Evolutionary conservation across 257 asterid genomes (phyloP).

Genomic region (Ocimum tenuiflorum): DNA sequence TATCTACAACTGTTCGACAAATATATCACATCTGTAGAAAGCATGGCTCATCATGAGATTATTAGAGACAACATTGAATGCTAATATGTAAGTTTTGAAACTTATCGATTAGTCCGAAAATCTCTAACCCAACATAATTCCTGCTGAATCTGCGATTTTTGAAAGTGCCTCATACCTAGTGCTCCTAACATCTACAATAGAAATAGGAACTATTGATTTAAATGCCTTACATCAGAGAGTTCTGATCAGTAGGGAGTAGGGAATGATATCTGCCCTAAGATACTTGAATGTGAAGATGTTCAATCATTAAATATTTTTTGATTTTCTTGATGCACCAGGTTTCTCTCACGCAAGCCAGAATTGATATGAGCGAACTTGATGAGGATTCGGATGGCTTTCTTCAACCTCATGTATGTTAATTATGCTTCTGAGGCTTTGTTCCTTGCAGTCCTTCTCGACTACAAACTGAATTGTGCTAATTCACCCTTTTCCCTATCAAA

Average conservation of each 20-base stretch:
- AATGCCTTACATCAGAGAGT: not conserved
- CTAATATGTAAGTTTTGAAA: not conserved
- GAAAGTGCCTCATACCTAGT: not conserved
- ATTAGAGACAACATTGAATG: not conserved
- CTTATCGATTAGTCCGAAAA: not conserved
- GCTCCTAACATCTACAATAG: not conserved
- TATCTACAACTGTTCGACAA: not conserved
- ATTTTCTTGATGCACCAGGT: constrained; percentile 49
- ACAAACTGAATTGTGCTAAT: constrained; percentile 12
- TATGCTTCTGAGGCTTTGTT: constrained; percentile 20
- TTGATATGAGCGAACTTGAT: constrained; percentile 99
- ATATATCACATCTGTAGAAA: not conserved
- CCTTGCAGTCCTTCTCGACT: not conserved
- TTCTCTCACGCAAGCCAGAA: constrained; percentile 97
- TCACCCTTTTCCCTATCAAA: not conserved
- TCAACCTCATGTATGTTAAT: constrained; percentile 75
- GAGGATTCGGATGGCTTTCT: constrained; percentile 99
- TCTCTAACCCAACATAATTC: not conserved
- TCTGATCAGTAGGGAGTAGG: not conserved
- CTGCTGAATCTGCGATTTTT: constrained; percentile 2
- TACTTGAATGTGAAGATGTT: constrained; percentile 2
- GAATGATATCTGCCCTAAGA: not conserved
- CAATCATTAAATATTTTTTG: not conserved
- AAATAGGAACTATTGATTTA: not conserved
- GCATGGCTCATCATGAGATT: not conserved